Base-by-base conservation (phyloP, 352 stramenopile genomes). In the Globisporangium middletonii region DNA sequence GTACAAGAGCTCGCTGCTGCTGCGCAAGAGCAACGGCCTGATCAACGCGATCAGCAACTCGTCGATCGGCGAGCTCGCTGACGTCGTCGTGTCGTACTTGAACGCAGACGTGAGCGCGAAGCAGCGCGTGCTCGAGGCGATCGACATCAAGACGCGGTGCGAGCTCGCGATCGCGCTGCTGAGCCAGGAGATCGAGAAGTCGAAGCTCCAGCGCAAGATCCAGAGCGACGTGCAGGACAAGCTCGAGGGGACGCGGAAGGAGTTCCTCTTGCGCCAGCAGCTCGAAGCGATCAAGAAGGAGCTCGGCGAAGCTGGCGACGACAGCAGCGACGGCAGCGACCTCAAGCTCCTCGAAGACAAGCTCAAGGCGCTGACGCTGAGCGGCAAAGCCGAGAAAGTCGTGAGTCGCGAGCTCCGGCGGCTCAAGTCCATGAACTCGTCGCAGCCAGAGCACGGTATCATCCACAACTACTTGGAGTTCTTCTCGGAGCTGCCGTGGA, bases 231-330 rank as follows among this genome's bases (percentile, higher is more conserved):
- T 88, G 28, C 77, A 86, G 57, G 73, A 83, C 60, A 88, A 90
- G 42, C 60, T 89, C 37, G 78, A 89, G 50, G 79, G 74, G 1
- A 81, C 77, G 7, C 68, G 79, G 0, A 86, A 86, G 52, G 77
- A 98, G 50, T 99, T 99, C 59, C 88, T 99, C 49, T 69, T 99
- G 2, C 93, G 80, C n/a, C 95, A 99, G 71, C 97, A 99, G 69
- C 77, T 99, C 4, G 98, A 99, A 68, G 95, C 83, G 0, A 99
- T 99, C 67, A 99, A 99, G 75, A 99, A 99, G 50, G 94, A 99
- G 68, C 77, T 99, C 0, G 97, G 97, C 1, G 72, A 86, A 42
- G 65, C 55, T 1, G 64, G 69, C 2, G 75, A 86, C 11, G 75
- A 86, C 12, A 67, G 62, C 1, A 55, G 53, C 19, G 75, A 75